Base-by-base conservation (phyloP, 2,329 filamentous ascomycete genomes). In the Penicillium sclerotigenum region DNA sequence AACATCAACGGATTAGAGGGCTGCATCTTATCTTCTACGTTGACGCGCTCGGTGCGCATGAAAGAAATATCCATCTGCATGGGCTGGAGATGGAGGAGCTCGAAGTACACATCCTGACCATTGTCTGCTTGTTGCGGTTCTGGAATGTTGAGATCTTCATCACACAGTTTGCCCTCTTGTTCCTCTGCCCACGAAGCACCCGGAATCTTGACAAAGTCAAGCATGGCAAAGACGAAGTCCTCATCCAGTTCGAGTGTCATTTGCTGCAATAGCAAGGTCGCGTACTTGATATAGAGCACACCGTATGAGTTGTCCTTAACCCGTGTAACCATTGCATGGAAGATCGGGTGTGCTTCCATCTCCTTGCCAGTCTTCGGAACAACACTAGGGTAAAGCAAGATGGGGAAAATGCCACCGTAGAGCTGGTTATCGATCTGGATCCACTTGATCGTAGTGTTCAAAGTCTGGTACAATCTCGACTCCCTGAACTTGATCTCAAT, bases 251-350 rank as follows among this genome's bases (percentile, higher is more conserved):
- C 94, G 2, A 99, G 81, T 0, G 94, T 99, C 92, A 99, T 97
- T 73, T 99, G 92, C 73, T 99, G 94, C 43, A 99, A 79, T 31
- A 99, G 79, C 43, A 99, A 75, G 0, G 93, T 96, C 22, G 94
- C 93, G 73, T 99, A 99, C 74, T 99, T 99, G 81, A 99, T 92
- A 75, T 99, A 99, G 10, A 97, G 79, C 22, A 99, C 94, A 67
- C 94, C 94, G 69, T 97, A 99, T 0, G 92, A 96, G 69, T 99
- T 93, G 68, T 99, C 94, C 78, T 99, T 99, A 72, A 99, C 93
- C 29, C 91, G 84, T 11, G 93, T 97, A 52, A 97, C 81, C 81
- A 92, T 93, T 14, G 87, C 87, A 67, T 97, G 92, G 70, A 99
- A 84, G 52, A 95, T 97, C 0, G 94, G 94, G 75, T 97, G 94